Percentiles rank a stretch among this genome's conserved stretches.
Conservation (phyloP, 164 flowering plant genomes). For the Piper betle region DNA sequence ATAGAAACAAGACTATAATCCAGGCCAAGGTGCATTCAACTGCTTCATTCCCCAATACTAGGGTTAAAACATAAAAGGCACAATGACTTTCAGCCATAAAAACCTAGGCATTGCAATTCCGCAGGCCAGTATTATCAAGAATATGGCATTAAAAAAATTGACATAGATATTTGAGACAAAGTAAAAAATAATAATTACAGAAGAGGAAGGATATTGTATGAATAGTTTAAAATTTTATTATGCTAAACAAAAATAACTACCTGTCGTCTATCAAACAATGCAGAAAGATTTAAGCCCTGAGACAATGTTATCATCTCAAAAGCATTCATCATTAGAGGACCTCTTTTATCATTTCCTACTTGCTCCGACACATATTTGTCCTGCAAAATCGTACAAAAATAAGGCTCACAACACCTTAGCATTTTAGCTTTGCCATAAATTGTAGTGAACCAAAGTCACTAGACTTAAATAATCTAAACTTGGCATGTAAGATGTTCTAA, state of each 20-base stretch:
- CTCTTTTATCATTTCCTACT: conserved; percentile 23
- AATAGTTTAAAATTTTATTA: too few relatives aligned
- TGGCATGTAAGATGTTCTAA: too few relatives aligned
- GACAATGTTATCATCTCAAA: conserved; percentile 98
- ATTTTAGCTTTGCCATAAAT: neutral
- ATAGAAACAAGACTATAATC: neutral
- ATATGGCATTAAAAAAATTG: too few relatives aligned
- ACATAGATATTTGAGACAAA: too few relatives aligned
- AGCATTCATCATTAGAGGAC: conserved; percentile 92
- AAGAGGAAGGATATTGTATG: too few relatives aligned
- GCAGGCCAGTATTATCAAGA: too few relatives aligned
- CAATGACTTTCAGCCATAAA: neutral
- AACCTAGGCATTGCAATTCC: too few relatives aligned
- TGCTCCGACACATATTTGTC: conserved; percentile 72
- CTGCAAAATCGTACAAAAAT: conserved; percentile 25
- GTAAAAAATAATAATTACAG: too few relatives aligned
- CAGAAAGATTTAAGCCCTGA: conserved; percentile 87
- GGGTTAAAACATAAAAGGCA: neutral
- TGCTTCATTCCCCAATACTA: neutral
- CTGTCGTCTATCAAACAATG: conserved; percentile 89
- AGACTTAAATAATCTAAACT: neutral
- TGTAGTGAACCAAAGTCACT: neutral
- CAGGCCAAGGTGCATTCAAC: neutral
- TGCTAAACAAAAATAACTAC: conserved; percentile 16
- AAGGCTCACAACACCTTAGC: neutral